Base-by-base conservation (phyloP, 768 basidiomycete species). In the Russula olivacea region DNA sequence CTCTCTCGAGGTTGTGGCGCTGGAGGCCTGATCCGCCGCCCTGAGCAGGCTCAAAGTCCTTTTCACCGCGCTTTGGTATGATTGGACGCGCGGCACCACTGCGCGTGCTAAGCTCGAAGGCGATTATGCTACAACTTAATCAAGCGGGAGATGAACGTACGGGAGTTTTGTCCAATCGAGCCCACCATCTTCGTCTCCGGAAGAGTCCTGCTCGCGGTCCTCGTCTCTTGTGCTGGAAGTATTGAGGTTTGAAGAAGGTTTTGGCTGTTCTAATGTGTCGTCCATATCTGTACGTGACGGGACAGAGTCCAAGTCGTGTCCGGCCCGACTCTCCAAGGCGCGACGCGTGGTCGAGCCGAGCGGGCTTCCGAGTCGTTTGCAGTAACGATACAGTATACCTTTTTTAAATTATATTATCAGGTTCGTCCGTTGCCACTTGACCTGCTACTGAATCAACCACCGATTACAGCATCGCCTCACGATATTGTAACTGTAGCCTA, bases 1-100 rank as follows among this genome's bases (percentile, higher is more conserved):
- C 83, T 34, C 86, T 81, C 59, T 91, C 86, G 23, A 98, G 80
- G 63, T 91, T 83, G 75, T 92, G 88, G 30, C 84, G 75, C 70
- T 98, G 97, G 14, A 92, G 76, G 14, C 82, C 83, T 12, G 91
- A 87, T 7, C 88, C 89, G 10, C 77, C 78, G 23, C 79, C 77
- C 56, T 76, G 70, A 68, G 79, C 78, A 1, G 97, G 97, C 72
- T 98, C 96, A 68, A 93, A 98, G 67, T 98, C 95, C 72, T 99
- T 98, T 74, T 98, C 97, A 2, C 97, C 97, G 30, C 97, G 84
- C 73, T 91, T 95, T 7, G 97, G 97, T 55, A 99, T 95, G 7
- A 89, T 78, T 2, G 89, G 89, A 45, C 86, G 81, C 5, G 74
- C 69, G 17, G 68, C 68, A 11, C 68, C 73, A 45, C 71, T 73